These are phyloP conservation scores for Ambrosia trifida DNA, from an alignment of 129 eudicot genomes.

Conservation along the genomic window DNA sequence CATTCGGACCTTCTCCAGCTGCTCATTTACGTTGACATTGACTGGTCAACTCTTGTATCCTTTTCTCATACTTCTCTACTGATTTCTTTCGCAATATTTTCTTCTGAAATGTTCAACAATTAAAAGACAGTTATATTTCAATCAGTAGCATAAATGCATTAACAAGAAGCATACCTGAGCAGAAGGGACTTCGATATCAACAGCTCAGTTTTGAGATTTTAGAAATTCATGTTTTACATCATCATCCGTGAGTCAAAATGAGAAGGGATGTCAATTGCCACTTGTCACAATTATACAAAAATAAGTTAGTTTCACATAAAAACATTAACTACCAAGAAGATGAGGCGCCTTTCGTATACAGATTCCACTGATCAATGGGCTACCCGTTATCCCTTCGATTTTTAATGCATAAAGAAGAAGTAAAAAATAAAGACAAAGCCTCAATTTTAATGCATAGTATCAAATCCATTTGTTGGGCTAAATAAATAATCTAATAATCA, in stretches of 20 bases:
- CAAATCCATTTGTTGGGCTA: no score
- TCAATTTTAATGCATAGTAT: no score
- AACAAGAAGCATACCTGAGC: constrained; percentile 58
- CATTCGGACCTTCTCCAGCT: constrained; percentile 82
- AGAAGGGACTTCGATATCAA: constrained; percentile 66
- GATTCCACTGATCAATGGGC: constrained; percentile 87
- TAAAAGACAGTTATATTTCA: neutral
- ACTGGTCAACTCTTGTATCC: constrained; percentile 70
- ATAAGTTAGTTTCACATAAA: neutral
- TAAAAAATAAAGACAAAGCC: no score
- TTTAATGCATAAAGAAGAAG: no score
- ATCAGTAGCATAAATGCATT: constrained; percentile 1
- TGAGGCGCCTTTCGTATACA: constrained; percentile 75
- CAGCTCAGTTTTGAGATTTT: constrained; percentile 68
- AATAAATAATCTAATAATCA: no score
- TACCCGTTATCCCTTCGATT: constrained; percentile 86
- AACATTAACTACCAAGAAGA: constrained; percentile 41
- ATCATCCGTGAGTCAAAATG: constrained; percentile 43
- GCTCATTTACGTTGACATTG: constrained; percentile 68
- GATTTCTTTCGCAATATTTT: constrained; percentile 59
- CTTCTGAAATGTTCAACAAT: constrained; percentile 42
- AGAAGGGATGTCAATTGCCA: constrained; percentile 13
- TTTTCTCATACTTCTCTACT: constrained; percentile 77
- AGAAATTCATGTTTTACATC: constrained; percentile 47
- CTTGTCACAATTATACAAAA: neutral